Base-by-base conservation (phyloP, 2,329 filamentous ascomycete genomes). In the Sphaerostilbella broomeana region DNA sequence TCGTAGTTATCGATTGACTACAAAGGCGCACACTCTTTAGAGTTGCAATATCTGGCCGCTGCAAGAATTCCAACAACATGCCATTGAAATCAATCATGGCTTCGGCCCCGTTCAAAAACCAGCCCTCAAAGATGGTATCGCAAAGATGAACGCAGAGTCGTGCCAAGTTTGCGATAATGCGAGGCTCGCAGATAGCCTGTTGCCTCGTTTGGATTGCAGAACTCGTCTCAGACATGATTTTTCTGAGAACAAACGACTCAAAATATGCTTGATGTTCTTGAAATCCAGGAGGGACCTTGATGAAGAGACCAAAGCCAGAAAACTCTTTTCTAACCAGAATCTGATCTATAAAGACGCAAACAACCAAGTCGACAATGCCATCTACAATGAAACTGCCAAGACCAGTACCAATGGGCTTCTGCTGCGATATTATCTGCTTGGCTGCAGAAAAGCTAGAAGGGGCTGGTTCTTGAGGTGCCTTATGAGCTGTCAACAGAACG, bases 191-290 rank as follows among this genome's bases (percentile, higher is more conserved):
- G 2, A 97, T 69, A 0, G 82, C 65, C 40, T 81, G 79, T 52
- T 85, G 79, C 47, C 89, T 77, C 2, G 82, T 63, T 44, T 86
- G 78, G 7, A 97, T 72, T 16, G 77, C 71, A 42, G 75, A 84
- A 22, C 77, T 76, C 12, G 95, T 64, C 20, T 84, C 77, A 3
- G 79, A 73, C 31, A 95, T 74, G 0, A 85, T 79, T 47, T 82
- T 83, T 19, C 81, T 77, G 15, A 97, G 67, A 3, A 97, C 68
- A 55, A 89, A 95, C 0, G 92, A 94, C 56, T 94, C 87, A 49
- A 98, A 95, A 57, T 89, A 94, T 0, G 88, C 87, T 53, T 95
- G 89, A 51, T 97, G 88, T 56, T 97, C 92, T 50, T 90, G 79
- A 53, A 94, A 95, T 0, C 90, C 89, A 1, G 92, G 87, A 2